phyloP scores from a whole-genome alignment of 257 asterid species.

The Solanum rostratum region DNA sequence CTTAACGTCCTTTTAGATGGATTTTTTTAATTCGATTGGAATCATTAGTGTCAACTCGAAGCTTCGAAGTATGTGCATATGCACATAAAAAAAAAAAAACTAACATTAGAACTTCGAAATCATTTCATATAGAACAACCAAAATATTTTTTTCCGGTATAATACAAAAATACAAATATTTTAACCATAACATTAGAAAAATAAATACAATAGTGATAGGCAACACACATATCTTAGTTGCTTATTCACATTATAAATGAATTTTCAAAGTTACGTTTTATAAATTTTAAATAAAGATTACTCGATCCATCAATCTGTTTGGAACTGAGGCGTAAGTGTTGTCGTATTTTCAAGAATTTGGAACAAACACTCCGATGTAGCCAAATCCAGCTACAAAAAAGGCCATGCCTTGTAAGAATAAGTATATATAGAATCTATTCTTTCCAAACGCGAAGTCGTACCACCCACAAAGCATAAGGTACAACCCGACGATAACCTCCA shows the following conservation, averaged over 20 bases:
- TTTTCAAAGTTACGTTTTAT: neutral
- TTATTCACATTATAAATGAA: neutral
- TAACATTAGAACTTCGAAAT: too few species aligned
- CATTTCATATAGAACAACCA: neutral
- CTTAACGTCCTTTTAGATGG: neutral
- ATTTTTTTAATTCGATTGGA: neutral
- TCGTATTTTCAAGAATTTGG: neutral
- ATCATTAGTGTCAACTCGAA: neutral
- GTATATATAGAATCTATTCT: conserved; percentile 17
- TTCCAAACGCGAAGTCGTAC: conserved; percentile 13
- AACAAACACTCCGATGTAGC: conserved; percentile 20
- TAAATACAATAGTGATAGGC: neutral
- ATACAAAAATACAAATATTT: neutral
- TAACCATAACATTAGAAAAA: neutral
- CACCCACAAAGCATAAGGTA: conserved; percentile 19
- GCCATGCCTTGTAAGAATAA: conserved; percentile 17
- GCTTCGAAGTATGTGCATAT: neutral
- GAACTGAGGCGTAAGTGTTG: neutral
- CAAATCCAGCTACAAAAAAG: conserved; percentile 21
- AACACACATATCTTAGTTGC: neutral
- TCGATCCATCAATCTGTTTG: neutral
- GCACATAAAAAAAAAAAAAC: neutral
- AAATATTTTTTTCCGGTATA: neutral
- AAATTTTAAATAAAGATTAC: neutral
- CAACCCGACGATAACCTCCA: conserved; percentile 14